These are phyloP conservation scores for Phialophora expanda DNA, from an alignment of 2,329 filamentous ascomycete species.

Conservation along the genomic window DNA sequence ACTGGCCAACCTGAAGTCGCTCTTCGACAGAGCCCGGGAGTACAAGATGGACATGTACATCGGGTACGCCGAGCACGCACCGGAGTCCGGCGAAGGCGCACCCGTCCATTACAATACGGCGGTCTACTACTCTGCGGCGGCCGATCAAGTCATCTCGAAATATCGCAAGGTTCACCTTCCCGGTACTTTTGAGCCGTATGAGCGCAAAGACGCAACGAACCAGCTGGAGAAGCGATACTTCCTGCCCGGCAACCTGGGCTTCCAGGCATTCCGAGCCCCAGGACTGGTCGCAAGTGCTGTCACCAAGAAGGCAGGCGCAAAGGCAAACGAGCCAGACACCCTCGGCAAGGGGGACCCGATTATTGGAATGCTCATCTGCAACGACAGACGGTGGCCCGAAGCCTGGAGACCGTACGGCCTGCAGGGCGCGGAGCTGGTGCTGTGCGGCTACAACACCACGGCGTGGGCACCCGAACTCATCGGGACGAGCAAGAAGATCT, in stretches of 20 bases:
- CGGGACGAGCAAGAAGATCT: conserved; percentile 49
- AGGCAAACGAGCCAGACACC: conserved; percentile 36
- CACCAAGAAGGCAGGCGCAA: conserved; percentile 43
- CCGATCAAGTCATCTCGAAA: conserved; percentile 54
- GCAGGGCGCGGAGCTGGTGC: conserved; percentile 56
- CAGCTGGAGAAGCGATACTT: conserved; percentile 65
- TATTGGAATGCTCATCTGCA: conserved; percentile 62
- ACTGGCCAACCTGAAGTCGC: conserved; percentile 53
- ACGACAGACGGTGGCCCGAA: conserved; percentile 61
- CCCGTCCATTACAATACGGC: conserved; percentile 58
- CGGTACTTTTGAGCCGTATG: conserved; percentile 58
- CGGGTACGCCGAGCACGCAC: conserved; percentile 59
- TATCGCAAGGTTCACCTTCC: conserved; percentile 64
- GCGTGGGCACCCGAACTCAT: conserved; percentile 56
- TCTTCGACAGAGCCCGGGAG: conserved; percentile 57
- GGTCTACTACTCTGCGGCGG: conserved; percentile 57
- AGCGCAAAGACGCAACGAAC: conserved; percentile 55
- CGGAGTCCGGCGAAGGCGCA: conserved; percentile 35
- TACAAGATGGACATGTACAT: conserved; percentile 58
- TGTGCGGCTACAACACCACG: conserved; percentile 60
- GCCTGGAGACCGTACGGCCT: conserved; percentile 59
- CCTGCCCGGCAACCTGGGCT: conserved; percentile 58
- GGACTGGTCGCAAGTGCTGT: conserved; percentile 49
- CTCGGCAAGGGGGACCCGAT: conserved; percentile 56
- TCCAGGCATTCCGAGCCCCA: conserved; percentile 59